Conservation (phyloP, 2,329 filamentous ascomycete genomes). For the Acarospora socialis region DNA sequence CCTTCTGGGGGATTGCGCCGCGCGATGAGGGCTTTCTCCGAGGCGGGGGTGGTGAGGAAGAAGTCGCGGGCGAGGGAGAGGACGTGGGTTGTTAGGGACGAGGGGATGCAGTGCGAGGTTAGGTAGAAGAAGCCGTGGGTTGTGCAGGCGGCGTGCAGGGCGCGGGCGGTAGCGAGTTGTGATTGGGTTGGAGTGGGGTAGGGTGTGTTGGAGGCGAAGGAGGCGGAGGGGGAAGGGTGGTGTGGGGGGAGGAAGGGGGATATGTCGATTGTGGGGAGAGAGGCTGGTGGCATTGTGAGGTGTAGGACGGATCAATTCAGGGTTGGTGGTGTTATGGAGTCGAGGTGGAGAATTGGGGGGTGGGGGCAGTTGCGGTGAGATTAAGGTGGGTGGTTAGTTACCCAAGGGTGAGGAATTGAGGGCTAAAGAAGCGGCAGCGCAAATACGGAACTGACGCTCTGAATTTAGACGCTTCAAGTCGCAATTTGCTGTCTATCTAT, state of each 20-base stretch:
- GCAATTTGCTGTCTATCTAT: no score
- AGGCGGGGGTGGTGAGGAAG: no score
- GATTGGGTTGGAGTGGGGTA: not conserved
- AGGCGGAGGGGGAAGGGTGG: not conserved
- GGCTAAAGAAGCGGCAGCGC: not conserved
- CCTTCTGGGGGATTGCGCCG: not conserved
- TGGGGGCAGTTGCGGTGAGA: not conserved
- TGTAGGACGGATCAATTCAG: slow-evolving; percentile 13
- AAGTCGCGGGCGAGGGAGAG: slow-evolving; percentile 4
- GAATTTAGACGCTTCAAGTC: no score
- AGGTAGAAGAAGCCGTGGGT: slow-evolving; percentile 10
- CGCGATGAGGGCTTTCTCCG: not conserved
- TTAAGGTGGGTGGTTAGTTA: not conserved
- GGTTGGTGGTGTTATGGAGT: not conserved
- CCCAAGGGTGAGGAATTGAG: not conserved
- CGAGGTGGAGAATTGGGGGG: not conserved
- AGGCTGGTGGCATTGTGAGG: not conserved
- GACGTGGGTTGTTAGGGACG: not conserved
- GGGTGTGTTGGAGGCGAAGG: slow-evolving; percentile 5
- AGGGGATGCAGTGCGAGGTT: slow-evolving; percentile 4
- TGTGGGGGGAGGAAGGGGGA: slow-evolving; percentile 5
- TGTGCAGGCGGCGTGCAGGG: slow-evolving; percentile 5
- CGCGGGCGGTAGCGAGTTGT: not conserved
- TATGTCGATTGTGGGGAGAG: slow-evolving; percentile 6
- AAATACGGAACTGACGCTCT: not conserved